phyloP scores from a whole-genome alignment of 2,329 filamentous ascomycete genomes.

The Ophidiomyces ophidiicola region DNA sequence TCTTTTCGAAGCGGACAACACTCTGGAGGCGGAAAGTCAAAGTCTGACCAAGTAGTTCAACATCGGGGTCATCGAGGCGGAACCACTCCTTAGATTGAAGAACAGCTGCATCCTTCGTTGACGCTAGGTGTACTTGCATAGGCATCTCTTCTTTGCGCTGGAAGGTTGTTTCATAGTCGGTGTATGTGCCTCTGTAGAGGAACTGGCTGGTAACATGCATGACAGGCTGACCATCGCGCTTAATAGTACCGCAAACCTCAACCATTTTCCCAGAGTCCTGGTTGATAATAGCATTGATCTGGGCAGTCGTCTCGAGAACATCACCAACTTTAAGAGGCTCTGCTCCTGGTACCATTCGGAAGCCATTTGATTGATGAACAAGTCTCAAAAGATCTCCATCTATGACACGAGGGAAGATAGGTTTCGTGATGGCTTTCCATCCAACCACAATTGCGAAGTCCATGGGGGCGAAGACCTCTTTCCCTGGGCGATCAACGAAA shows the following conservation, averaged over 20 bases:
- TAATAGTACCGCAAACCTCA: slow-evolving; percentile 96
- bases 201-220: slow-evolving; percentile 99
- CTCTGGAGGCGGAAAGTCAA: slow-evolving; percentile 92
- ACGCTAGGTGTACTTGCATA: slow-evolving; percentile 79
- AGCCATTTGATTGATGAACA: slow-evolving; percentile 91
- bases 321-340: slow-evolving; percentile 93
- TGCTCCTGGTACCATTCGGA: slow-evolving; percentile 95
- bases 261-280: slow-evolving; percentile 99
- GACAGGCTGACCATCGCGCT: slow-evolving; percentile 66
- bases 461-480: slow-evolving; percentile 92
- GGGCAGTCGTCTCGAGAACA: slow-evolving; percentile 79
- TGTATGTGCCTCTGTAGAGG: slow-evolving; percentile 85
- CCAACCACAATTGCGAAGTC: slow-evolving; percentile 97
- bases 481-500: slow-evolving; percentile 89
- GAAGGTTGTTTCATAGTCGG: slow-evolving; percentile 95
- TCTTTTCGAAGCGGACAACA: slow-evolving; percentile 87
- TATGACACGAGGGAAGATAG: slow-evolving; percentile 92
- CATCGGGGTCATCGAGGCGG: slow-evolving; percentile 68
- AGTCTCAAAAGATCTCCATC: slow-evolving; percentile 93
- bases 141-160: slow-evolving; percentile 93
- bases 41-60: slow-evolving; percentile 83
- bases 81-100: slow-evolving; percentile 98
- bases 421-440: slow-evolving; percentile 98
- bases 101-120: slow-evolving; percentile 83
- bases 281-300: slow-evolving; percentile 96